Evolutionary conservation across 805 yeast species (phyloP), one percentile per base, ranked within the genome.

Genomic region (Wickerhamomyces subpelliculosus): DNA sequence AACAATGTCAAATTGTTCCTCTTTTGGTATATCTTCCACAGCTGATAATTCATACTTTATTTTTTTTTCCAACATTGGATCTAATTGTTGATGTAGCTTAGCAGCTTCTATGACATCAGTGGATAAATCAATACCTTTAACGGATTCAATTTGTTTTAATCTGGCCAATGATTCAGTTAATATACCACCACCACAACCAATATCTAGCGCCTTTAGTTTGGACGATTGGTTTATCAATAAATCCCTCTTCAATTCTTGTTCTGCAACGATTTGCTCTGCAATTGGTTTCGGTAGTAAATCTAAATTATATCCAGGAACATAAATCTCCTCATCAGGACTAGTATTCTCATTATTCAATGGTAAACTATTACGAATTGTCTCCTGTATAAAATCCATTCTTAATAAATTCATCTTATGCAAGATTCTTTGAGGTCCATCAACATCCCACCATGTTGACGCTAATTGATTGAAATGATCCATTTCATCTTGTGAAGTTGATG

Each of bases 171-270:
- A 80, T 56, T 93, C 99, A 5, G 89, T 67, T 16, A 93, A 64
- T 20, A 93, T 80, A 0, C 98, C 99, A n/a, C 98, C 99, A 16
- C 99, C 99, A 58, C 98, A 93, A 1, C 99, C 99, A 37, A 93
- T 78, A 55, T 93, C 99, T 39, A 93, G 63, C 1, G 79, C 88
- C 13, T 60, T 57, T 37, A 78, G 64, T 33, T 70, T 62, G 8
- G 38, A 42, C 5, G 35, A 27, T 6, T 45, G 42, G 3, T 35
- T 30, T n/a, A 47, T 24, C 38, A 71, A 47, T 4, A 56, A 61
- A 9, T 66, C 68, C 40, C 74, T 55, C 34, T 68, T 66, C 14
- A 49, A 40, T 19, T 75, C 76, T 40, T 77, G 79, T 40, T 80
- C 82, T 19, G 44, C 43, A 10, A 64, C 40, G 10, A 82, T 76